phyloP scores from a whole-genome alignment of 163 green algal genomes.

The Scenedesmus sp. region DNA sequence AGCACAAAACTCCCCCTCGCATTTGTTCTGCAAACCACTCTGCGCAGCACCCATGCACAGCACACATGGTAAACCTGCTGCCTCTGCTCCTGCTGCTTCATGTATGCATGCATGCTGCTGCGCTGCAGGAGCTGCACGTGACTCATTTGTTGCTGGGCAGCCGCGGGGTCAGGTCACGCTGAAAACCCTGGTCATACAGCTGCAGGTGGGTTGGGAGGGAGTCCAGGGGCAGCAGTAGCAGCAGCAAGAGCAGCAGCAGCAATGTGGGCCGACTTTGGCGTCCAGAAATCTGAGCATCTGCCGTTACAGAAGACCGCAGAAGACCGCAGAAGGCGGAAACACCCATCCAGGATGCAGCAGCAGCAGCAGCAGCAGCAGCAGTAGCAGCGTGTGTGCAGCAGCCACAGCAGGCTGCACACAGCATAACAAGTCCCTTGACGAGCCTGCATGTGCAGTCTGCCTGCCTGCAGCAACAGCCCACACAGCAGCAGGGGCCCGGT shows the following conservation, averaged over 20 bases:
- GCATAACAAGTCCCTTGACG: no score
- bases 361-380: conserved; percentile 7
- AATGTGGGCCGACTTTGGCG: no score
- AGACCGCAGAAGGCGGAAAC: no score
- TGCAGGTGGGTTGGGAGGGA: not conserved
- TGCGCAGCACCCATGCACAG: not conserved
- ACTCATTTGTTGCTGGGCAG: not conserved
- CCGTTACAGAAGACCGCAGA: no score
- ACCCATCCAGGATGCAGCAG: not conserved
- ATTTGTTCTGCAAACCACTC: not conserved
- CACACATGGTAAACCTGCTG: not conserved
- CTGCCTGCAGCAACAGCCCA: no score
- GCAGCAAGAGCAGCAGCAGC: not conserved
- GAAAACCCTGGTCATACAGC: not conserved
- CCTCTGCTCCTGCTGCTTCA: not conserved
- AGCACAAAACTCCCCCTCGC: not conserved
- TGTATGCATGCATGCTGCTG: not conserved
- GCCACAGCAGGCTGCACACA: not conserved
- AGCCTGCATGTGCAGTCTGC: no score
- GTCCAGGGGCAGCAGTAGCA: not conserved
- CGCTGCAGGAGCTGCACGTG: not conserved
- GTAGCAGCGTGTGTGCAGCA: not conserved
- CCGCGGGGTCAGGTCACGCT: not conserved
- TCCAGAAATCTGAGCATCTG: no score
- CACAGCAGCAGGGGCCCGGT: no score